Evolutionary conservation across 78 protist species (phyloP), one percentile per base, ranked within the genome.

Genomic region (Monosiga brevicollis): DNA sequence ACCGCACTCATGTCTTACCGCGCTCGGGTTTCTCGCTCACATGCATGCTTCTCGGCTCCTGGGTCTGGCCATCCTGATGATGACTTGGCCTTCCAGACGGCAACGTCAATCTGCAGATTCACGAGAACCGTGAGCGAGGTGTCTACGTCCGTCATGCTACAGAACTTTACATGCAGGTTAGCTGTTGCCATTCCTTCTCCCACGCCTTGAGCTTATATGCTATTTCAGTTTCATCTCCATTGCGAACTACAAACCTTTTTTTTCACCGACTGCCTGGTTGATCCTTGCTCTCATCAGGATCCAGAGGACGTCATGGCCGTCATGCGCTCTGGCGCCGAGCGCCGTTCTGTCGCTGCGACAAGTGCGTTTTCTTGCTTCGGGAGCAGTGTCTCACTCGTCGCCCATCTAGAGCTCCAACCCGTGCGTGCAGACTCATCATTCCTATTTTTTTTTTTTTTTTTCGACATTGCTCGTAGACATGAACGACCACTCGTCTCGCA

Each of bases 401-500:
- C n/a, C 15, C 2, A 15, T 75, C 22, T 75, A 15, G 3, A 15
- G 2, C 20, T 73, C 41, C 35, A 40, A 2, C 42, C 35, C 6
- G 1, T 25, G 1, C 40, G 35, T 20, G 1, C 55, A 1, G 22
- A 3, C 3, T 74, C 3, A 9, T 2, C 20, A 6, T n/a, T 1
- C 2, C 42, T 10, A 41, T 11, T 2, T 36, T 3, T 74, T 2
- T n/a, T 22, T 25, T 0, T 54, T 26, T 22, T 1, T n/a, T n/a
- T n/a, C n/a, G n/a, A n/a, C n/a, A 6, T 42, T 2, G 24, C 42
- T 2, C 39, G 78, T 86, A 70, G 84, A 79, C n/a, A 84, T 83
- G 86, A 89, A 89, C 84, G 82, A 43, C n/a, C 73, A 82, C 42
- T 54, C 80, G 25, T 84, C 89, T 2, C 89, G 92, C 42, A 71